A percentile compares a stretch with the other conserved stretches of the same genome.
These are phyloP conservation scores for Teunomyces atbi DNA, from an alignment of 805 yeast genomes.

Conservation along the genomic window DNA sequence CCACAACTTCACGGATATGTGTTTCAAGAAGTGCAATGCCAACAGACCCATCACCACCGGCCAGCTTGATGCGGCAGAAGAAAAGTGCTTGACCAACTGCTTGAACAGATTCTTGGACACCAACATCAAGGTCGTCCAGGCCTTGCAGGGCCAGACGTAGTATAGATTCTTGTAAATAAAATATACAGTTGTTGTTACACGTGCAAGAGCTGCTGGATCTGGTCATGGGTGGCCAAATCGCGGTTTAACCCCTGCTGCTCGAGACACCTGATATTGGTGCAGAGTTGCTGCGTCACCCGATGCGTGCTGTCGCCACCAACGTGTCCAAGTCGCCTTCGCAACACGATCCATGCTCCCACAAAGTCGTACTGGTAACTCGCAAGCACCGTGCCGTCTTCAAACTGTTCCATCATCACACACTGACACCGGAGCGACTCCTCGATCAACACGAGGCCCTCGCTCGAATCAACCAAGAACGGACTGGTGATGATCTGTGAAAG, in stretches of 20 bases:
- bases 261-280: neutral
- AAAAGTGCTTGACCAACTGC: conserved; percentile 74
- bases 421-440: conserved; percentile 24
- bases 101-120: conserved; percentile 84
- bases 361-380: conserved; percentile 32
- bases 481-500: conserved; percentile 32
- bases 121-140: conserved; percentile 76
- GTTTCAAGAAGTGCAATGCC: conserved; percentile 82
- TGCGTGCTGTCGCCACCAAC: neutral
- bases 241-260: neutral
- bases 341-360: conserved; percentile 35
- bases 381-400: conserved; percentile 14
- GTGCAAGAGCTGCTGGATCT: neutral
- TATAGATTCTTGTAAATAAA: neutral
- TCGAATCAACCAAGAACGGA: conserved; percentile 25
- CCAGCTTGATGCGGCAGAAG: conserved; percentile 57
- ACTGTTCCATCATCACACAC: conserved; percentile 12
- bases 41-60: conserved; percentile 43
- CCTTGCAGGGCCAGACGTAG: conserved; percentile 29
- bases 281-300: neutral
- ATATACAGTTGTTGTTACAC: neutral
- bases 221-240: neutral
- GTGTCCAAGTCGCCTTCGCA: conserved; percentile 11
- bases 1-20: conserved; percentile 84
- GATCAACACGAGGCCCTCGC: conserved; percentile 14